Evolutionary conservation across 768 basidiomycete species (phyloP).

Genomic region (Harrya chromipes): DNA sequence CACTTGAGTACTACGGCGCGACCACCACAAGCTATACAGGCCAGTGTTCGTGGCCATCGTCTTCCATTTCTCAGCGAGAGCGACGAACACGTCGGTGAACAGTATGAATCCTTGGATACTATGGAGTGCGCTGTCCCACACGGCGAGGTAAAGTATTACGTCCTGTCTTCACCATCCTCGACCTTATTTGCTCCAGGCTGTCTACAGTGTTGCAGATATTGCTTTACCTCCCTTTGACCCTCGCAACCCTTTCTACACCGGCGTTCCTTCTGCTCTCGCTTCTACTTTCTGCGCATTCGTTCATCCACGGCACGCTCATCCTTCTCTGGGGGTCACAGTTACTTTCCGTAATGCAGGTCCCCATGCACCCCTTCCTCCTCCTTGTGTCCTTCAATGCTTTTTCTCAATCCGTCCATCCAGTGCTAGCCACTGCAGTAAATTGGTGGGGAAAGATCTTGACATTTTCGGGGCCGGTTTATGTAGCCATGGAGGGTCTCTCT

Average conservation of each 20-base stretch:
- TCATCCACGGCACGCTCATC: constrained; percentile 79
- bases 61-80: neutral
- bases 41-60: neutral
- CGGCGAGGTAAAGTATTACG: constrained; percentile 48
- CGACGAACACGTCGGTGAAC: neutral
- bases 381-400: constrained; percentile 86
- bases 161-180: neutral
- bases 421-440: constrained; percentile 51
- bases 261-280: constrained; percentile 83
- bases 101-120: constrained; percentile 57
- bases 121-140: constrained; percentile 63
- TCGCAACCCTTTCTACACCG: constrained; percentile 75
- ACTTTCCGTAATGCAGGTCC: constrained; percentile 77
- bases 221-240: constrained; percentile 78
- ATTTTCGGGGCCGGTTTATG: constrained; percentile 73
- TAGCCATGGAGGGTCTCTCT: constrained; percentile 80
- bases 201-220: constrained; percentile 79
- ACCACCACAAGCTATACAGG: neutral
- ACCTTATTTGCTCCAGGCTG: constrained; percentile 42
- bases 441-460: constrained; percentile 75
- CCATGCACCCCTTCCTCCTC: constrained; percentile 83
- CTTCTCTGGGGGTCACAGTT: constrained; percentile 68
- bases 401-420: constrained; percentile 59
- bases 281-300: constrained; percentile 68
- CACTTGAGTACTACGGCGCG: neutral